A percentile compares a stretch with the other conserved stretches of the same genome.
Evolutionary conservation across 1,284 basidiomycete genomes (phyloP).

Genomic region (Lentinula novae-zelandiae): DNA sequence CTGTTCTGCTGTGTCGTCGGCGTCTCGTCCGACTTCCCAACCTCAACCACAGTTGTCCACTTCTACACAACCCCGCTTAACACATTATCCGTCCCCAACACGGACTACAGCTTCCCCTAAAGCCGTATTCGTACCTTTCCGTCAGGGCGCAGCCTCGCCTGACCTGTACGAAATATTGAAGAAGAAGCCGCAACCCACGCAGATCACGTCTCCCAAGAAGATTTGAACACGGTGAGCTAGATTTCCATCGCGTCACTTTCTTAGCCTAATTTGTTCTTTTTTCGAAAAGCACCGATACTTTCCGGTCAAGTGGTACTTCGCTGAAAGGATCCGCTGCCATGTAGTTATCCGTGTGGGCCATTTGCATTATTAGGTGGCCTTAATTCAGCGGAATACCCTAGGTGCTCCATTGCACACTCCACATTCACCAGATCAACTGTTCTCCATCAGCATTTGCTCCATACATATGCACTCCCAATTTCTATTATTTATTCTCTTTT

Average conservation of each 20-base stretch:
- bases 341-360: background rate
- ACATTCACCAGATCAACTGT: background rate
- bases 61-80: background rate
- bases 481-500: background rate
- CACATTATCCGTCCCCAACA: slow-evolving; percentile 14
- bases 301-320: background rate
- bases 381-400: background rate
- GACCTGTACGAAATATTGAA: slow-evolving; percentile 21
- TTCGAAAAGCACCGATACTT: background rate
- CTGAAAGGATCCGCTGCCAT: background rate
- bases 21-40: background rate
- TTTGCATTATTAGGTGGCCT: no score
- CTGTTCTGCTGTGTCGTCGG: slow-evolving; percentile 17
- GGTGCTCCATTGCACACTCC: background rate
- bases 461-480: background rate
- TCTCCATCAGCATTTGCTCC: no score
- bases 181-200: slow-evolving; percentile 16
- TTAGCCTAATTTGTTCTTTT: background rate
- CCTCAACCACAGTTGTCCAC: slow-evolving; percentile 9
- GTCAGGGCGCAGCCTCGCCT: slow-evolving; percentile 18
- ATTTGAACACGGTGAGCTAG: background rate
- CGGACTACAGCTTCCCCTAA: slow-evolving; percentile 7
- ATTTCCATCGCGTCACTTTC: background rate
- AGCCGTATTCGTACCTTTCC: slow-evolving; percentile 21
- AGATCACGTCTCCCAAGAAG: slow-evolving; percentile 1